Base-by-base conservation (phyloP, 495 filamentous ascomycete species). In the Talaromyces trachyspermus region DNA sequence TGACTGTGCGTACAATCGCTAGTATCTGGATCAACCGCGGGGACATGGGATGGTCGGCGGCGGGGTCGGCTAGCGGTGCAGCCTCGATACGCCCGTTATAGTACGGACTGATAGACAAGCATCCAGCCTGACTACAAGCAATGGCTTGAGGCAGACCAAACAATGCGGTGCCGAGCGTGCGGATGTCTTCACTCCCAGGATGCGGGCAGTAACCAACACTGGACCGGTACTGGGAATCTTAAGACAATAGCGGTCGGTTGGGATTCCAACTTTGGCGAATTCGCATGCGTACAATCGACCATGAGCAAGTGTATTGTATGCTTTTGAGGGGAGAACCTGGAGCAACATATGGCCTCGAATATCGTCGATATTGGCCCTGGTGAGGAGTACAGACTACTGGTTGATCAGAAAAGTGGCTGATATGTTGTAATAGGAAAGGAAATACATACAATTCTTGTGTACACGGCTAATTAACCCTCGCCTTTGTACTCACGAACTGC, bases 201-300 rank as follows among this genome's bases (percentile, higher is more conserved):
- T 63, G 7, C 64, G 63, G 54, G 76, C 80, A 14, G 74, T 78
- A 49, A 68, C 70, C 11, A 81, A 52, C 4, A 76, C 80, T 43
- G 79, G 74, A 59, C 76, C 78, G 1, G 77, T 82, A 12, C 68
- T 59, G 2, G 77, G 75, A 39, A 83, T 72, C 51, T 83, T 83
- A 58, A 81, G 75, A 42, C 72, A 79, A 37, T 81, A 61, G 44
- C 76, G 66, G 35, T 69, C 69, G 40, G 63, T 59, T 29, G 58
- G 49, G 41, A 72, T 65, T 22, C 65, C 64, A 0, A 54, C 64
- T 5, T 51, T 55, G 41, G 57, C 60, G 37, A 69, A 69, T 49
- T 70, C 66, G 5, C 53, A 48, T 19, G 65, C 66, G 33, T 72
- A 69, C 8, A 59, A 38, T 4, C 62, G 66, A 14, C 61, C 65